phyloP scores from a whole-genome alignment of 2,329 filamentous ascomycete species.

The Hypoxylon sp. region DNA sequence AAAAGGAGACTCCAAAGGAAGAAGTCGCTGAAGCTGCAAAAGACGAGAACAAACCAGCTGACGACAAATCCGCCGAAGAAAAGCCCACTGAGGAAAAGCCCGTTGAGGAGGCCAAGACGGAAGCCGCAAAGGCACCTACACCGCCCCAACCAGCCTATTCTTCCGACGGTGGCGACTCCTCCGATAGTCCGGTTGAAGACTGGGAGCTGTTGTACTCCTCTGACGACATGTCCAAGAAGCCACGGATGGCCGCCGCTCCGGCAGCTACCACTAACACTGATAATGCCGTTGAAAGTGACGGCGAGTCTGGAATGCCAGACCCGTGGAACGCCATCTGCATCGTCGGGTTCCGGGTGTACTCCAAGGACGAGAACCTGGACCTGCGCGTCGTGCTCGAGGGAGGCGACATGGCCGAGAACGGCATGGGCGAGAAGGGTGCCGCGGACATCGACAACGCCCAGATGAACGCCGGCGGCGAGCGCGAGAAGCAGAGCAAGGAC shows the following conservation, averaged over 20 bases:
- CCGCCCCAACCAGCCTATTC: slow-evolving; percentile 47
- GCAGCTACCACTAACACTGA: slow-evolving; percentile 39
- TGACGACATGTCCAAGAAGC: slow-evolving; percentile 65
- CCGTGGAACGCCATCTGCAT: slow-evolving; percentile 55
- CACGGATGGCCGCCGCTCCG: slow-evolving; percentile 49
- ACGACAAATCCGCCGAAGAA: background rate
- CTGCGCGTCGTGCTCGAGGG: slow-evolving; percentile 65
- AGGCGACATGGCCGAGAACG: slow-evolving; percentile 60
- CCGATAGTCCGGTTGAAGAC: slow-evolving; percentile 67
- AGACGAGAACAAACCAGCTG: slow-evolving; percentile 3
- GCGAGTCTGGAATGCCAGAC: slow-evolving; percentile 52
- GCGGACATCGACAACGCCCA: slow-evolving; percentile 66
- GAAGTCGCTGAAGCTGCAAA: slow-evolving; percentile 3
- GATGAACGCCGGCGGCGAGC: slow-evolving; percentile 61
- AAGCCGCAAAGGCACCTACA: slow-evolving; percentile 1
- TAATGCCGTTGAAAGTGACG: slow-evolving; percentile 46
- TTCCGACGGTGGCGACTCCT: slow-evolving; percentile 64
- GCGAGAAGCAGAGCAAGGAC: slow-evolving; percentile 45
- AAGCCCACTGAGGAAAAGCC: slow-evolving; percentile 7
- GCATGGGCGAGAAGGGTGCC: slow-evolving; percentile 65
- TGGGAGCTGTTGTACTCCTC: slow-evolving; percentile 67
- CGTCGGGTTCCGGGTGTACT: slow-evolving; percentile 53
- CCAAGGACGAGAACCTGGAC: slow-evolving; percentile 59
- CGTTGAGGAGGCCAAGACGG: background rate
- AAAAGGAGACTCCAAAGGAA: slow-evolving; percentile 14